Conservation (phyloP, 2,329 filamentous ascomycete species). For the Lecanicillium sp. region DNA sequence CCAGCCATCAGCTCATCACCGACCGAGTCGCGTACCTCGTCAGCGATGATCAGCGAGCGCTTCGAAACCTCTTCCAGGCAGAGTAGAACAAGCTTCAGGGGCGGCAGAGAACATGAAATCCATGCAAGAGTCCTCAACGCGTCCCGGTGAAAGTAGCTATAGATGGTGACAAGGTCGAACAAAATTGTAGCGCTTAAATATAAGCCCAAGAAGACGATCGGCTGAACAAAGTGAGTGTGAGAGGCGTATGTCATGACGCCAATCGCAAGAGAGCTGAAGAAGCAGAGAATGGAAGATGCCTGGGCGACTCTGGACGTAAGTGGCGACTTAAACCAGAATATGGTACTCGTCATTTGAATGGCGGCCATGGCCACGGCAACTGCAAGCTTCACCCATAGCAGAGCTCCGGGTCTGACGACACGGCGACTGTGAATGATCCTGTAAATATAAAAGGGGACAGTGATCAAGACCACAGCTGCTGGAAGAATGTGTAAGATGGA, state of each 20-base stretch:
- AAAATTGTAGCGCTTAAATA: slow-evolving; percentile 28
- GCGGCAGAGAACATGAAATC: slow-evolving; percentile 23
- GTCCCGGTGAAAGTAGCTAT: slow-evolving; percentile 28
- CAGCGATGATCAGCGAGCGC: not conserved
- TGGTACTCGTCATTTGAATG: slow-evolving; percentile 21
- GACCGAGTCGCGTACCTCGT: slow-evolving; percentile 2
- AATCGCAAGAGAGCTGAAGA: slow-evolving; percentile 24
- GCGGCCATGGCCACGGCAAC: fast-evolving
- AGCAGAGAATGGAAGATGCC: slow-evolving; percentile 22
- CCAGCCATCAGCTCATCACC: slow-evolving; percentile 17
- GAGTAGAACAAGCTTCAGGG: slow-evolving; percentile 24
- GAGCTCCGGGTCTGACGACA: not conserved
- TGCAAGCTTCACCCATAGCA: slow-evolving; percentile 21
- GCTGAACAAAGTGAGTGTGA: slow-evolving; percentile 26
- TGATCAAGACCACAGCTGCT: not conserved
- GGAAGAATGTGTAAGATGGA: not conserved
- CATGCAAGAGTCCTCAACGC: slow-evolving; percentile 19
- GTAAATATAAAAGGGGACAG: not conserved
- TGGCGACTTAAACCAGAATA: slow-evolving; percentile 22
- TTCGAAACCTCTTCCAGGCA: slow-evolving; percentile 29
- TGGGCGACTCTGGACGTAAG: slow-evolving; percentile 21
- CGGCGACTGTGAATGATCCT: slow-evolving; percentile 13
- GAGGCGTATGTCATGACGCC: slow-evolving; percentile 26
- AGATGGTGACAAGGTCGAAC: slow-evolving; percentile 26
- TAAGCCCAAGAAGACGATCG: slow-evolving; percentile 25